A percentile compares a stretch with the other conserved stretches of the same genome.
These are phyloP conservation scores for Hordeum vulgare DNA, from an alignment of 176 grass and related monocot genomes.

Conservation along the genomic window DNA sequence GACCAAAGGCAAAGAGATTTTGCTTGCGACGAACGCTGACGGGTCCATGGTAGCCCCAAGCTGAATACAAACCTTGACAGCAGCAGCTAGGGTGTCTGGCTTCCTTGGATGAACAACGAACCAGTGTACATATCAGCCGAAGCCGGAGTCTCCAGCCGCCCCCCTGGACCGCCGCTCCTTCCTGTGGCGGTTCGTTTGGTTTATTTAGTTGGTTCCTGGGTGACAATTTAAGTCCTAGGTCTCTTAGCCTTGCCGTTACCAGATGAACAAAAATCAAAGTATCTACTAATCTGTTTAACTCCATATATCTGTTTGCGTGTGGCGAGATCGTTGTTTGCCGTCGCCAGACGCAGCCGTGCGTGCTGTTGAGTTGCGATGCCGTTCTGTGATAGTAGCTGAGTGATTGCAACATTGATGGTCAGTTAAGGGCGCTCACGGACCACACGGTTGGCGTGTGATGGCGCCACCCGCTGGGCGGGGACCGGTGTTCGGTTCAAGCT, in stretches of 20 bases:
- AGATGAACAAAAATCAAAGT: conserved; percentile 26
- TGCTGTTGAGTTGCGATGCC: not conserved
- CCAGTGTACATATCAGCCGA: conserved; percentile 34
- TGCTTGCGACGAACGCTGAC: conserved; percentile 58
- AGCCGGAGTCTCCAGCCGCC: not conserved
- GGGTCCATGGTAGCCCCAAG: conserved; percentile 57
- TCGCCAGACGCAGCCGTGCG: not conserved
- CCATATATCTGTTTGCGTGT: conserved; percentile 11
- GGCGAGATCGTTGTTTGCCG: not conserved
- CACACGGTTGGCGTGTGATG: not conserved
- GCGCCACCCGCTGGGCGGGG: not conserved
- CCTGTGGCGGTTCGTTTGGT: conserved; percentile 1
- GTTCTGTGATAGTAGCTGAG: not conserved
- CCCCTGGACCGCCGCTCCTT: not conserved
- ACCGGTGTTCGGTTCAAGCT: not conserved
- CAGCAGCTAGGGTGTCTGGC: not conserved
- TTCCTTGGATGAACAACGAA: conserved; percentile 18
- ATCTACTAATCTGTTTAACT: conserved; percentile 39
- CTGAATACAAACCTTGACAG: not conserved
- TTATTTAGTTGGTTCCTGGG: not conserved
- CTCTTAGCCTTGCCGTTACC: conserved; percentile 1
- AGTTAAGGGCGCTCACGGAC: not conserved
- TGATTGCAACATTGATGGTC: not conserved
- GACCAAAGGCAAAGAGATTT: conserved; percentile 56
- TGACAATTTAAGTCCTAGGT: conserved; percentile 16